Percentiles rank a stretch among this genome's conserved stretches.
Conservation (phyloP, 305 asterid genomes). For the Fraxinus platypoda region DNA sequence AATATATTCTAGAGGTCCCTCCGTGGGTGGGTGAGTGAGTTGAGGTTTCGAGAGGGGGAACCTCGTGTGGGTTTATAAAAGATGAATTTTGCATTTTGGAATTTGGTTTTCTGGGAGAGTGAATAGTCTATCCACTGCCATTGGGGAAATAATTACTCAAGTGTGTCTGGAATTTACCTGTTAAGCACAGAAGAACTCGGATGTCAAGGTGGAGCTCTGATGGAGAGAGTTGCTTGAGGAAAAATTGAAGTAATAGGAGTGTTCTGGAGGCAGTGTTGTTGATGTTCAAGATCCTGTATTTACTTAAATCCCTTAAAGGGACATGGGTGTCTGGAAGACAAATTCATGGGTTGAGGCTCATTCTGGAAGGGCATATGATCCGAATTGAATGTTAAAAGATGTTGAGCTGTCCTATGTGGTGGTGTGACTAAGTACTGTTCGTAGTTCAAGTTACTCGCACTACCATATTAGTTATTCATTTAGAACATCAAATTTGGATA, state of each 20-base stretch:
- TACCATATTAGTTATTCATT: background rate
- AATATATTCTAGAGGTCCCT: background rate
- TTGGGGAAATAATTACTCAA: background rate
- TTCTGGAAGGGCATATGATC: background rate
- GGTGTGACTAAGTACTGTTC: background rate
- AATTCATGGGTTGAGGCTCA: background rate
- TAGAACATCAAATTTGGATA: background rate
- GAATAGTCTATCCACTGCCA: background rate
- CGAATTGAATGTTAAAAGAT: background rate
- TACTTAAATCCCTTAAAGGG: background rate
- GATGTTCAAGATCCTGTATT: background rate
- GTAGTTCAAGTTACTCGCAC: background rate
- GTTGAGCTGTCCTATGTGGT: background rate
- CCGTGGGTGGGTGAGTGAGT: background rate
- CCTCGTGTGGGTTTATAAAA: background rate
- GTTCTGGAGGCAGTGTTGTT: background rate
- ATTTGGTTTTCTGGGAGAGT: background rate
- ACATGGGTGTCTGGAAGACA: background rate
- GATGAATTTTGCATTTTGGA: background rate
- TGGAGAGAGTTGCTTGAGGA: background rate
- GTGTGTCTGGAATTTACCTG: background rate
- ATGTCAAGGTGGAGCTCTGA: background rate
- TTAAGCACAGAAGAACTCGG: background rate
- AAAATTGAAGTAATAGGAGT: background rate
- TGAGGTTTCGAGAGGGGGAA: background rate